phyloP scores from a whole-genome alignment of 257 asterid species.

The Plantago major region DNA sequence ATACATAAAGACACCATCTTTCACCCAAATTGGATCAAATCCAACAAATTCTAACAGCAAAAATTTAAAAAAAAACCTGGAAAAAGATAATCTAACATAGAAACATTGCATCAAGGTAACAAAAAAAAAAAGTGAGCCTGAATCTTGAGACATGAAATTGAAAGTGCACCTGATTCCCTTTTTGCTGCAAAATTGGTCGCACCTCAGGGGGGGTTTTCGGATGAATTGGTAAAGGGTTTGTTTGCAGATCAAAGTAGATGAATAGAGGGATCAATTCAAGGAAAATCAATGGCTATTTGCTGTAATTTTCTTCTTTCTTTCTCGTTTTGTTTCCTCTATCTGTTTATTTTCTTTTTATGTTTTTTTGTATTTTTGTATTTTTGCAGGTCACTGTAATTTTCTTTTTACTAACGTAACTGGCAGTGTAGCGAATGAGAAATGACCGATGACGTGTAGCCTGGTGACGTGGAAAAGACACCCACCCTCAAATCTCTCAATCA shows the following conservation, averaged over 20 bases:
- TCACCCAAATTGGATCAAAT: constrained; percentile 12
- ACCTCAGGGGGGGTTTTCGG: constrained; percentile 4
- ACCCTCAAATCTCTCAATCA: background rate
- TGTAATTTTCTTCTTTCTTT: background rate
- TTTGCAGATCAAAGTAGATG: constrained; percentile 15
- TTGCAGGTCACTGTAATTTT: background rate
- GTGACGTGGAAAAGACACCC: background rate
- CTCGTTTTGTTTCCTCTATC: background rate
- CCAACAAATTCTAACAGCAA: constrained; percentile 11
- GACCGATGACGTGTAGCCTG: constrained; percentile 23
- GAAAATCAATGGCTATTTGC: background rate
- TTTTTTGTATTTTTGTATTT: background rate
- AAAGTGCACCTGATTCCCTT: constrained; percentile 23
- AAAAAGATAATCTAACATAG: constrained; percentile 12
- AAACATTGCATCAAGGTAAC: constrained; percentile 6
- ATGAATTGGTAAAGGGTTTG: constrained; percentile 24
- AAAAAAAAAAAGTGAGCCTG: background rate
- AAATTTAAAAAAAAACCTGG: constrained; percentile 13
- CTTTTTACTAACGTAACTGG: background rate
- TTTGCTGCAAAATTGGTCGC: constrained; percentile 8
- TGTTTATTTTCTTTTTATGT: background rate
- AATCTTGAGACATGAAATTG: constrained; percentile 10
- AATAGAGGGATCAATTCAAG: constrained; percentile 1
- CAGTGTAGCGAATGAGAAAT: constrained; percentile 15
- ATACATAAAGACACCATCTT: constrained; percentile 20